phyloP scores from a whole-genome alignment of 1,139 yeast species.

The Hansenula sp. region DNA sequence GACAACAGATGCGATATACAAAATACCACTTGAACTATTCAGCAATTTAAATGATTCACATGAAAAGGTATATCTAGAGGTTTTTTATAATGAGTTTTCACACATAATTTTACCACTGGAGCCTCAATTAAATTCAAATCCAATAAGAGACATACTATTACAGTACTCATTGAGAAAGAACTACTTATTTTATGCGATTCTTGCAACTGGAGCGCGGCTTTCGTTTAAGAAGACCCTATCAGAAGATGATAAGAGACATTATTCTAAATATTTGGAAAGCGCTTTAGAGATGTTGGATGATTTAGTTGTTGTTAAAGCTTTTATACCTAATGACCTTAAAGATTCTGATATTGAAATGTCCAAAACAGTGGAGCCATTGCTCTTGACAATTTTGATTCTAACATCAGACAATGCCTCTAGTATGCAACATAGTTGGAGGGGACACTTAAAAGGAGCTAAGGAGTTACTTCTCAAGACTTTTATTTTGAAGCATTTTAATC shows the following conservation, averaged over 20 bases:
- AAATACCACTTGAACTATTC: slow-evolving; percentile 14
- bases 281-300: slow-evolving; percentile 35
- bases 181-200: slow-evolving; percentile 58
- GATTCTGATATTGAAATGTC: slow-evolving; percentile 16
- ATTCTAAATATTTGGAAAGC: slow-evolving; percentile 53
- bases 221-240: slow-evolving; percentile 39
- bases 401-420: slow-evolving; percentile 69
- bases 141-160: slow-evolving; percentile 59
- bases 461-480: slow-evolving; percentile 47
- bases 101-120: slow-evolving; percentile 56
- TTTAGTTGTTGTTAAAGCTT: slow-evolving; percentile 14
- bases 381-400: slow-evolving; percentile 58
- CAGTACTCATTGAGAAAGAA: slow-evolving; percentile 55
- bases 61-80: slow-evolving; percentile 43
- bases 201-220: slow-evolving; percentile 69
- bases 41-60: slow-evolving; percentile 14
- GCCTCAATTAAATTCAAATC: slow-evolving; percentile 45
- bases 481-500: slow-evolving; percentile 28
- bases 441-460: slow-evolving; percentile 73
- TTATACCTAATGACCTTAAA: slow-evolving; percentile 33
- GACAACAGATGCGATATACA: slow-evolving; percentile 9
- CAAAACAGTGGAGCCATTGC: slow-evolving; percentile 49
- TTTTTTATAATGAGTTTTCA: slow-evolving; percentile 56
- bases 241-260: slow-evolving; percentile 55
- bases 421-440: slow-evolving; percentile 65